Percentiles rank a stretch among this genome's conserved stretches.
phyloP scores from a whole-genome alignment of 176 grass and related monocot species.

The Bonia amplexicaulis region DNA sequence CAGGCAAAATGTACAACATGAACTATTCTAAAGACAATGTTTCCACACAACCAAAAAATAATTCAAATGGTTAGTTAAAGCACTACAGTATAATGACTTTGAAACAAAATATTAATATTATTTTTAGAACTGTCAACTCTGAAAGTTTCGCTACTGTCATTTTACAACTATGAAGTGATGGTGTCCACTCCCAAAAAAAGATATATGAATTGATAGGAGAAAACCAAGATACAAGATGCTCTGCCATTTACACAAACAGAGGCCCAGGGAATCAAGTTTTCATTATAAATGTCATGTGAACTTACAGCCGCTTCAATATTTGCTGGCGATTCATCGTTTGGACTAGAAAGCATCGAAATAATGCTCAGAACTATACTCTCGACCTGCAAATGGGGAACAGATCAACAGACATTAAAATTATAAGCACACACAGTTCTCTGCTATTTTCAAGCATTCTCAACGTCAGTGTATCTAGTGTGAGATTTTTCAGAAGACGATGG shows the following conservation, averaged over 20 bases:
- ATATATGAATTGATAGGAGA: neutral
- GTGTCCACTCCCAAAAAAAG: neutral
- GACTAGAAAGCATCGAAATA: slow-evolving; percentile 93
- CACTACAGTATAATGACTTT: neutral
- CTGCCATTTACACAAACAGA: neutral
- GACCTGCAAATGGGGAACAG: slow-evolving; percentile 45
- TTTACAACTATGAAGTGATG: neutral
- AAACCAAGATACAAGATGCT: neutral
- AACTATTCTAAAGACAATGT: neutral
- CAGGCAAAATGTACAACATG: neutral
- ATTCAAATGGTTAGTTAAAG: neutral
- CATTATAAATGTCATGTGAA: slow-evolving; percentile 13
- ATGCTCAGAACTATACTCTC: slow-evolving; percentile 95
- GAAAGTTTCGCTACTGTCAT: neutral
- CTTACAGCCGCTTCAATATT: slow-evolving; percentile 95
- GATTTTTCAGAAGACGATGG: neutral
- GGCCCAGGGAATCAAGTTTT: neutral
- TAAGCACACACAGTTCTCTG: neutral
- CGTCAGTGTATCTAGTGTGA: neutral
- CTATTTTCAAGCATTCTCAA: neutral
- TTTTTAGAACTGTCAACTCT: neutral
- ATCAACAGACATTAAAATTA: neutral
- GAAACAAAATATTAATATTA: neutral
- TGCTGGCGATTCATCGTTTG: slow-evolving; percentile 84
- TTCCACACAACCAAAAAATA: neutral